A percentile compares a stretch with the other conserved stretches of the same genome.
These are phyloP conservation scores for Lodderomyces parapsilosis DNA, from an alignment of 1,139 yeast species.

Conservation along the genomic window DNA sequence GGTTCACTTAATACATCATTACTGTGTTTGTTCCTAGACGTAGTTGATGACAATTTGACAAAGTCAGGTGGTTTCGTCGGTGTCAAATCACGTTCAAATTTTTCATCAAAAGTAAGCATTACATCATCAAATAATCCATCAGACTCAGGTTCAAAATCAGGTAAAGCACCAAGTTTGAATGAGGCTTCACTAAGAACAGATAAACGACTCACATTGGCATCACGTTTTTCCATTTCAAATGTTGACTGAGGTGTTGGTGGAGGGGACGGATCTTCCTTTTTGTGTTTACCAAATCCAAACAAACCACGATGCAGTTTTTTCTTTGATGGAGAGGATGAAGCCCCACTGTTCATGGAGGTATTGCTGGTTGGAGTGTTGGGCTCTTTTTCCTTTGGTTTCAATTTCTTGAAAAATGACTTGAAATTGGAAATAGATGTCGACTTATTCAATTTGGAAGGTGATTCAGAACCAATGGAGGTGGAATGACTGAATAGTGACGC, in stretches of 20 bases:
- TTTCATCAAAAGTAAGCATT: conserved; percentile 29
- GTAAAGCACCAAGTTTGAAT: conserved; percentile 21
- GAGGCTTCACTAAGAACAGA: conserved; percentile 15
- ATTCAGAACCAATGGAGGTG: background rate
- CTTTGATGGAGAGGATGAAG: conserved; percentile 6
- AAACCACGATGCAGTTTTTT: background rate
- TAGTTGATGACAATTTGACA: background rate
- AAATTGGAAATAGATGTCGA: conserved; percentile 9
- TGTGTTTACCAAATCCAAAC: conserved; percentile 8
- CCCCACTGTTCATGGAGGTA: conserved; percentile 1
- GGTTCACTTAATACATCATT: conserved; percentile 23
- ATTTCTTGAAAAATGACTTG: conserved; percentile 12
- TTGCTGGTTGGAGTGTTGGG: conserved; percentile 5
- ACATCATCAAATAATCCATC: conserved; percentile 33
- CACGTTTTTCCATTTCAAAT: background rate
- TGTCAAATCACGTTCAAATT: conserved; percentile 20
- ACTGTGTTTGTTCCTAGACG: background rate
- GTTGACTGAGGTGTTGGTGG: conserved; percentile 3
- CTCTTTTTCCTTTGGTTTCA: conserved; percentile 6
- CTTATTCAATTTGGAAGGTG: conserved; percentile 1
- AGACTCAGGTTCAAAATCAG: conserved; percentile 33
- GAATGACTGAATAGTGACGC: conserved; percentile 2
- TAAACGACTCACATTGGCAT: conserved; percentile 6
- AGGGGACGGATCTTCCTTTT: conserved; percentile 4
- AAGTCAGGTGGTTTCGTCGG: conserved; percentile 17